These are phyloP conservation scores for Epichloe sp. DNA, from an alignment of 2,329 filamentous ascomycete genomes.

Conservation along the genomic window DNA sequence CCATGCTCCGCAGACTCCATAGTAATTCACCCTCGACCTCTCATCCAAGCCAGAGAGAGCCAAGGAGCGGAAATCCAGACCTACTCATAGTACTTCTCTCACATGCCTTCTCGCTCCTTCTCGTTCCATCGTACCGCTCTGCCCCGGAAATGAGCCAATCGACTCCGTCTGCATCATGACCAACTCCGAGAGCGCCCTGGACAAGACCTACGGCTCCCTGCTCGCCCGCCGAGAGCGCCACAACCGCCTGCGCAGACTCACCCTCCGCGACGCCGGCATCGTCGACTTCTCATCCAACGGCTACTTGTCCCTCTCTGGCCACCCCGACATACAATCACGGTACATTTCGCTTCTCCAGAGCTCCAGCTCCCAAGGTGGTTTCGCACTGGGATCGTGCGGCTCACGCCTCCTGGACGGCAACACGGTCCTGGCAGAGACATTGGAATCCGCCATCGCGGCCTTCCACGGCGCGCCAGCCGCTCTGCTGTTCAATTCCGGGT, in stretches of 20 bases:
- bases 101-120: not conserved
- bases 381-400: conserved; percentile 33
- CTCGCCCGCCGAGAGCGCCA: conserved; percentile 18
- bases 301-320: conserved; percentile 61
- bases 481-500: conserved; percentile 45
- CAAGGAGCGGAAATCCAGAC: no score
- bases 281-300: conserved; percentile 70
- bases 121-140: not conserved
- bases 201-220: conserved; percentile 14
- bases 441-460: conserved; percentile 33
- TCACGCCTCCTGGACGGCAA: conserved; percentile 43
- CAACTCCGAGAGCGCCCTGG: conserved; percentile 9
- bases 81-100: no score
- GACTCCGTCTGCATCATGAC: conserved; percentile 2
- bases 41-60: no score
- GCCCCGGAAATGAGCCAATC: not conserved
- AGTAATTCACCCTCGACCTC: no score
- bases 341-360: conserved; percentile 37
- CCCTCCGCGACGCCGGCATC: conserved; percentile 49
- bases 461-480: conserved; percentile 34
- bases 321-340: conserved; percentile 41
- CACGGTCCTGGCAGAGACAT: conserved; percentile 25
- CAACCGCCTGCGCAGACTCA: conserved; percentile 31
- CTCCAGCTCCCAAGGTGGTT: not conserved
- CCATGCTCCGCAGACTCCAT: no score